These are phyloP conservation scores for Aegilops tauschii DNA, from an alignment of 176 grass and related monocot species.

Conservation along the genomic window DNA sequence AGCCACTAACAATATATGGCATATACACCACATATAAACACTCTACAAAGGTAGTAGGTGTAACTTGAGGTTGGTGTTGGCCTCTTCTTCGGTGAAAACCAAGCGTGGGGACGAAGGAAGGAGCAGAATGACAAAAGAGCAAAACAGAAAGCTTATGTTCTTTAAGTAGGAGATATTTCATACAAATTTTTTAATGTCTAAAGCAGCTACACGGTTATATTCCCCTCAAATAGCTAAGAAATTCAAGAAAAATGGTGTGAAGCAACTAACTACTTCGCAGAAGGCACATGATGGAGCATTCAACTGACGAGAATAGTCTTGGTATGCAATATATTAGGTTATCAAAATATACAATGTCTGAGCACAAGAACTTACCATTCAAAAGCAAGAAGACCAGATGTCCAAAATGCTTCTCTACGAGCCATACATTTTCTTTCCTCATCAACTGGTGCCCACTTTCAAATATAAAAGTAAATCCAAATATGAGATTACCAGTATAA, in stretches of 20 bases:
- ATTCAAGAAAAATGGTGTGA: background rate
- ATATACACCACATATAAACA: conserved; percentile 75
- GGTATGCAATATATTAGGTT: too few species aligned
- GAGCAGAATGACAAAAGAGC: too few species aligned
- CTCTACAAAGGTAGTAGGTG: conserved; percentile 79
- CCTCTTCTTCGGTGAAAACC: conserved; percentile 63
- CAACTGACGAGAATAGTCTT: background rate
- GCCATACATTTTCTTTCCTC: conserved; percentile 57
- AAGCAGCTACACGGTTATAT: background rate
- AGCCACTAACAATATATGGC: conserved; percentile 80
- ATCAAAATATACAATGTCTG: background rate
- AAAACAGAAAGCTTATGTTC: too few species aligned
- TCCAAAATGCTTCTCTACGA: conserved; percentile 69
- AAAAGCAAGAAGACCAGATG: conserved; percentile 79
- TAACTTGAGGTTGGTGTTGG: conserved; percentile 88
- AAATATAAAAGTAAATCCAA: conserved; percentile 54
- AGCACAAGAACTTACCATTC: conserved; percentile 66
- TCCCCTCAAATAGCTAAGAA: conserved; percentile 1
- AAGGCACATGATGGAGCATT: background rate
- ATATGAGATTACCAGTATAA: conserved; percentile 47
- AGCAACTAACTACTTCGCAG: background rate
- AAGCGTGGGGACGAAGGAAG: too few species aligned
- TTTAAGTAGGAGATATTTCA: background rate
- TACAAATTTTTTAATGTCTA: background rate
- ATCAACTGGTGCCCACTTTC: conserved; percentile 57